Percentiles rank a stretch among this genome's conserved stretches.
Evolutionary conservation across 2,329 filamentous ascomycete genomes (phyloP).

Genomic region (Aureobasidium leucospermi): DNA sequence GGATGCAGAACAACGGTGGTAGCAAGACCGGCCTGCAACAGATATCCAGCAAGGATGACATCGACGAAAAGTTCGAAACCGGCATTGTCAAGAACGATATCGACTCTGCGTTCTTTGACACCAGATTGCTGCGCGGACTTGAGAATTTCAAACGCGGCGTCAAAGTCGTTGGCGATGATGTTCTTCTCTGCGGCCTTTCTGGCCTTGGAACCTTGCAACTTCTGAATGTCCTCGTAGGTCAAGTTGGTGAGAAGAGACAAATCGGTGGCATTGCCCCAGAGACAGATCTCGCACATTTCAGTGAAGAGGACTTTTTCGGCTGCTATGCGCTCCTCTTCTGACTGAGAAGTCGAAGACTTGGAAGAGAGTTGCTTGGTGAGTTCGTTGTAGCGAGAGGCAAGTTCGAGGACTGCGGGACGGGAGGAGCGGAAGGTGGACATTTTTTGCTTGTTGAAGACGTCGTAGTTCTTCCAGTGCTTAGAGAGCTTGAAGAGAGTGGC

Average conservation of each 20-base stretch:
- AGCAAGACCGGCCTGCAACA: slow-evolving; percentile 76
- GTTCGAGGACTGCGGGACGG: slow-evolving; percentile 73
- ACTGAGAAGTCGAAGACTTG: slow-evolving; percentile 40
- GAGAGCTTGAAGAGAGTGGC: slow-evolving; percentile 70
- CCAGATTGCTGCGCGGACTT: slow-evolving; percentile 57
- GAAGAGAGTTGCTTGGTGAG: slow-evolving; percentile 59
- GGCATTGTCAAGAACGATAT: slow-evolving; percentile 94
- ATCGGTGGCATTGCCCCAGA: slow-evolving; percentile 97
- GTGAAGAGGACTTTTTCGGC: slow-evolving; percentile 73
- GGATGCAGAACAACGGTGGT: slow-evolving; percentile 84
- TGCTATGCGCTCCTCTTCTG: slow-evolving; percentile 49
- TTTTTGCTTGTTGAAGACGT: slow-evolving; percentile 85
- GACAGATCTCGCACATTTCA: slow-evolving; percentile 93
- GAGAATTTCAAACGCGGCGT: slow-evolving; percentile 61
- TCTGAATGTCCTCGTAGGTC: slow-evolving; percentile 93
- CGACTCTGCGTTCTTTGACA: slow-evolving; percentile 64
- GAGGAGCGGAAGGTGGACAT: slow-evolving; percentile 88
- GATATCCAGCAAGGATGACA: slow-evolving; percentile 81
- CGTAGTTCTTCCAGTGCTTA: slow-evolving; percentile 79
- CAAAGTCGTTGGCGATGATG: slow-evolving; percentile 81
- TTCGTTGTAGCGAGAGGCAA: slow-evolving; percentile 70
- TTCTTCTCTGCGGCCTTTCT: slow-evolving; percentile 84
- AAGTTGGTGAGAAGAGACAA: slow-evolving; percentile 83
- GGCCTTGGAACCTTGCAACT: slow-evolving; percentile 82
- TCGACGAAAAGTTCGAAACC: slow-evolving; percentile 97